Evolutionary conservation across 169 alveolate species (phyloP).

Genomic region (Plasmodium relictum): DNA sequence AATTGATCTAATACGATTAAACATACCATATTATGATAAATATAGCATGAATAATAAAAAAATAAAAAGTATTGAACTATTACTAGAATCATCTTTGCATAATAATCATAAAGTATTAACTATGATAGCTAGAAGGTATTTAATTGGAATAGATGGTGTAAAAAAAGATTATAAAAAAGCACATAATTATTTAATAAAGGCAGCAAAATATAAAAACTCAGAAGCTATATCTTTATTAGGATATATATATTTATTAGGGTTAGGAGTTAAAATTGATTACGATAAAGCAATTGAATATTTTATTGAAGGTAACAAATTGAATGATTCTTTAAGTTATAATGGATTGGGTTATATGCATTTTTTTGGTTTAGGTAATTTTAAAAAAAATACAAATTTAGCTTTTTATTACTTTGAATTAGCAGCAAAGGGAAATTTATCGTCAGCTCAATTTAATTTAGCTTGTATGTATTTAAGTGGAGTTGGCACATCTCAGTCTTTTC

Average conservation of each 20-base stretch:
- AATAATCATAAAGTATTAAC: conserved; percentile 61
- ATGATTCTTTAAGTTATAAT: conserved; percentile 67
- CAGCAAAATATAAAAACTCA: conserved; percentile 42
- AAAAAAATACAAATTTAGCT: conserved; percentile 44
- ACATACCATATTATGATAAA: conserved; percentile 51
- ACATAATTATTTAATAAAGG: conserved; percentile 17
- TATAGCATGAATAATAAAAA: conserved; percentile 60
- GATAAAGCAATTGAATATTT: conserved; percentile 53
- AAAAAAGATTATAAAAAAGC: conserved; percentile 63
- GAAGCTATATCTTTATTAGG: conserved; percentile 73
- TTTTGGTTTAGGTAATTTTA: conserved; percentile 58
- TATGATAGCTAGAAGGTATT: conserved; percentile 60
- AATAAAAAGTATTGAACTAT: conserved; percentile 57
- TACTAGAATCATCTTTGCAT: conserved; percentile 69
- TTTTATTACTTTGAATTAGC: conserved; percentile 74
- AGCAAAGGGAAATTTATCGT: conserved; percentile 44
- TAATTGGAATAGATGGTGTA: conserved; percentile 54
- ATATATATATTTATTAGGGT: conserved; percentile 47
- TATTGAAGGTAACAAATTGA: conserved; percentile 58
- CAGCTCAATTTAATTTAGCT: conserved; percentile 66
- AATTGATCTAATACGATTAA: conserved; percentile 33
- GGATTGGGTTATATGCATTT: conserved; percentile 74
- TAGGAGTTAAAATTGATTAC: conserved; percentile 50
- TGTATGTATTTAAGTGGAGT: conserved; percentile 69
- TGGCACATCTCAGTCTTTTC: conserved; percentile 53